Conservation (phyloP, 2,329 filamentous ascomycete genomes). For the Verticillium longisporum region DNA sequence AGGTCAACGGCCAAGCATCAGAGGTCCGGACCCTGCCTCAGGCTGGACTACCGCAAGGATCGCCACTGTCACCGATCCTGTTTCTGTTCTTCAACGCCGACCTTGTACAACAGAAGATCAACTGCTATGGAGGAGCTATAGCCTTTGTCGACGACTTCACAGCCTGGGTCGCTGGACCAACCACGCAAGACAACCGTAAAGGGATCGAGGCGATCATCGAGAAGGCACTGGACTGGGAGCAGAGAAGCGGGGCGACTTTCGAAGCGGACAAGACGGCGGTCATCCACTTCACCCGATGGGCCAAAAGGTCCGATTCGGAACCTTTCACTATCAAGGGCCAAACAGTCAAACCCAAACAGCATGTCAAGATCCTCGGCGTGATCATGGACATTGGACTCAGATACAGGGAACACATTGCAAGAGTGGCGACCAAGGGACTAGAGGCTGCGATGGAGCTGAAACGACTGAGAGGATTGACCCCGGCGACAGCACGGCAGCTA, state of each 20-base stretch:
- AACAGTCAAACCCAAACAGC: background rate
- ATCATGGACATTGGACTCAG: slow-evolving; percentile 11
- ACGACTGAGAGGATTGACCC: too few species aligned
- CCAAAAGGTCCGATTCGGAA: background rate
- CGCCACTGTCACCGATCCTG: slow-evolving; percentile 25
- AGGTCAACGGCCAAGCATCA: slow-evolving; percentile 11
- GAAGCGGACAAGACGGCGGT: slow-evolving; percentile 17
- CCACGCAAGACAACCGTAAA: slow-evolving; percentile 5
- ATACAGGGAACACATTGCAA: too few species aligned
- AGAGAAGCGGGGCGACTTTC: slow-evolving; percentile 17
- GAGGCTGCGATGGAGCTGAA: too few species aligned
- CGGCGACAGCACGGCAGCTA: too few species aligned
- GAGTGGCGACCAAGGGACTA: too few species aligned
- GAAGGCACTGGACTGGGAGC: slow-evolving; percentile 14
- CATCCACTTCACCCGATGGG: slow-evolving; percentile 5
- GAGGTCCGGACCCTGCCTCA: slow-evolving; percentile 10
- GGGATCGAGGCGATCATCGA: slow-evolving; percentile 16
- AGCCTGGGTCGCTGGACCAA: background rate
- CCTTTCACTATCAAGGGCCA: background rate
- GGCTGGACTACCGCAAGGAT: slow-evolving; percentile 21
- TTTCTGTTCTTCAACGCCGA: slow-evolving; percentile 24
- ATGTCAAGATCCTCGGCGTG: slow-evolving; percentile 13
- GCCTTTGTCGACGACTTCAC: slow-evolving; percentile 9
- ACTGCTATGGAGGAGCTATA: slow-evolving; percentile 15
- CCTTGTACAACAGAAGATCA: slow-evolving; percentile 19